A percentile compares a stretch with the other conserved stretches of the same genome.
These are phyloP conservation scores for Dispira simplex DNA, from an alignment of 192 early-diverging fungal species.

Conservation along the genomic window DNA sequence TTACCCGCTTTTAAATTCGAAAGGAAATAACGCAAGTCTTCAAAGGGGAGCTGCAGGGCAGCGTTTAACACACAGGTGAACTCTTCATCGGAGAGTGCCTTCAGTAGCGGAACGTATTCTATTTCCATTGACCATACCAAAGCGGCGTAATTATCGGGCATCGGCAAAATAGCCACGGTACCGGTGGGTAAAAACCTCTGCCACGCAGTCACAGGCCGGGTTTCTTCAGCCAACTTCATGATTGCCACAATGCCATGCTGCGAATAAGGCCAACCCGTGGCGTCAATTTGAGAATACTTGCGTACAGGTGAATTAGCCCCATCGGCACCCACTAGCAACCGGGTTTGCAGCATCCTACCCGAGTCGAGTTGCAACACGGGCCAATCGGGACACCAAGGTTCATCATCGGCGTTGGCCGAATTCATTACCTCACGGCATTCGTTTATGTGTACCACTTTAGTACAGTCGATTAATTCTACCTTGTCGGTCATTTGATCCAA, in stretches of 20 bases:
- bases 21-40: slow-evolving; percentile 59
- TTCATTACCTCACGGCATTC: too few relatives aligned
- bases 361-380: slow-evolving; percentile 54
- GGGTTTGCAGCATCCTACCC: slow-evolving; percentile 38
- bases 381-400: slow-evolving; percentile 32
- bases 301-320: slow-evolving; percentile 79
- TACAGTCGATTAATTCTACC: slow-evolving; percentile 50
- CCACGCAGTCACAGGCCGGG: slow-evolving; percentile 51
- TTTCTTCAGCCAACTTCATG: slow-evolving; percentile 34
- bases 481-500: slow-evolving; percentile 19
- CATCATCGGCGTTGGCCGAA: too few relatives aligned
- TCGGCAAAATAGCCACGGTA: slow-evolving; percentile 81
- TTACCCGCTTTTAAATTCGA: slow-evolving; percentile 12
- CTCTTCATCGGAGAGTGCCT: slow-evolving; percentile 35
- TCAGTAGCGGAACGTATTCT: slow-evolving; percentile 41
- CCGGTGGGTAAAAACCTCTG: slow-evolving; percentile 92
- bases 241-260: slow-evolving; percentile 82
- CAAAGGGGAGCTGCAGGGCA: slow-evolving; percentile 51
- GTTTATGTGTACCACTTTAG: slow-evolving; percentile 15
- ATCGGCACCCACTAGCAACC: slow-evolving; percentile 86
- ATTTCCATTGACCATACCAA: slow-evolving; percentile 83
- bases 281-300: slow-evolving; percentile 62
- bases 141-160: slow-evolving; percentile 35
- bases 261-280: slow-evolving; percentile 74
- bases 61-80: slow-evolving; percentile 67